Evolutionary conservation across 768 basidiomycete genomes (phyloP), one percentile per base, ranked within the genome.

Genomic region (Strobilomyces dryophilus): DNA sequence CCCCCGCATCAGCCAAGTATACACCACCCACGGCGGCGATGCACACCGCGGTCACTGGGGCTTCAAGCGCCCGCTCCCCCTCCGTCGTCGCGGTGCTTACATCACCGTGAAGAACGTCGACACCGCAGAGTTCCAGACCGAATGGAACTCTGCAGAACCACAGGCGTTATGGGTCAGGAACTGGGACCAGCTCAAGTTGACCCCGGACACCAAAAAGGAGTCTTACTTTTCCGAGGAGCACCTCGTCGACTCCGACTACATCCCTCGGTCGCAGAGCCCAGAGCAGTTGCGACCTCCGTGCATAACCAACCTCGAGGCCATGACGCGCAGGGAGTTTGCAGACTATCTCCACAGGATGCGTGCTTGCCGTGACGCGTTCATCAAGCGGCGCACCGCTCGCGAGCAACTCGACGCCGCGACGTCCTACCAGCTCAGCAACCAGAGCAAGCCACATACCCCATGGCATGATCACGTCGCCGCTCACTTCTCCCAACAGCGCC

Each of bases 41-140:
- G 82, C 84, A 12, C 76, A 85, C 59, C 81, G 90, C 26, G 89
- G 89, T 49, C 80, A 92, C 73, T 95, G 83, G 80, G 92, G 92
- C 21, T 74, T 94, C 56, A 95, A 95, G 70, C 85, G 91, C 0
- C 86, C 89, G 21, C 79, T 93, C 21, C 74, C 87, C 3, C 72
- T 86, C 43, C 80, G 85, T 49, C 79, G 82, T 31, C 79, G 79
- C 43, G 76, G 81, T 55, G 80, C 82, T 11, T 81, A 77, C 61
- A 81, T 93, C 53, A 81, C 84, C 18, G 76, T 92, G 26, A 74
- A 76, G 46, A 73, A 81, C 35, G 81, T 87, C 66, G 91, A 93
- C 64, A 81, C 85, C 29, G 80, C 74, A 49, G 81, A 87, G 52
- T 77, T 89, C 59, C 90, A 85, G 66, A 85, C 87, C 21, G 85